Evolutionary conservation across 257 asterid genomes (phyloP), one percentile per base, ranked within the genome.

Genomic region (Galeopsis tetrahit): DNA sequence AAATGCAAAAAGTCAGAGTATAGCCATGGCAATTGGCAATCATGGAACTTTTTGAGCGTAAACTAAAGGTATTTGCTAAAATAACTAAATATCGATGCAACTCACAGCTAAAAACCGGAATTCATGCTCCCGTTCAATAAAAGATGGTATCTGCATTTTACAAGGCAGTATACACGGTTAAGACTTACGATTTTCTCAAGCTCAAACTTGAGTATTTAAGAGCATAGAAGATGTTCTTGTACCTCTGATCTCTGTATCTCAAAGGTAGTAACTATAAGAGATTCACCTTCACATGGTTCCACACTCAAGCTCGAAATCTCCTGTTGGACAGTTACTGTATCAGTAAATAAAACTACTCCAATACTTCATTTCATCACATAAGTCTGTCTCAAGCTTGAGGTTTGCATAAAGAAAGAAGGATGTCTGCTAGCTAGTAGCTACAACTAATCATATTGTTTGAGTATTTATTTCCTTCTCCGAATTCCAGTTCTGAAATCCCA

Each of bases 261-360:
- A 57, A 95, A 95, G 42, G 88, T 83, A 63, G 96, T 86, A 63
- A 95, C 83, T 38, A 92, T 77, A 67, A 95, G 85, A 75, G 84
- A 79, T 87, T 90, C 97, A 69, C 78, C 83, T 75, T 90, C 95
- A 71, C 93, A 87, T 46, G 92, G 90, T 86, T 95, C 99, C 63
- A 90, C 96, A 7, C 99, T 95, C 86, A 90, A 84, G 87, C 99
- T 95, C 52, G 99, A 95, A 80, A 88, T 90, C 81, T 95, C 99
- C 98, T 95, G 83, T 70, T 58, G 66, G 75, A 55, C 7, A 72
- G 43, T 38, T 35, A 63, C 15, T 31, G 10, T 55, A 70, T 72
- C 76, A 72, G 58, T 33, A 48, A 60, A 69, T 71, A 65, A 59
- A 62, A 10, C 52, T 32, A 53, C n/a, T n/a, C n/a, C 3, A 32